Evolutionary conservation across 345 rosid genomes (phyloP), one percentile per base, ranked within the genome.

Genomic region (Pugionium dolabratum): DNA sequence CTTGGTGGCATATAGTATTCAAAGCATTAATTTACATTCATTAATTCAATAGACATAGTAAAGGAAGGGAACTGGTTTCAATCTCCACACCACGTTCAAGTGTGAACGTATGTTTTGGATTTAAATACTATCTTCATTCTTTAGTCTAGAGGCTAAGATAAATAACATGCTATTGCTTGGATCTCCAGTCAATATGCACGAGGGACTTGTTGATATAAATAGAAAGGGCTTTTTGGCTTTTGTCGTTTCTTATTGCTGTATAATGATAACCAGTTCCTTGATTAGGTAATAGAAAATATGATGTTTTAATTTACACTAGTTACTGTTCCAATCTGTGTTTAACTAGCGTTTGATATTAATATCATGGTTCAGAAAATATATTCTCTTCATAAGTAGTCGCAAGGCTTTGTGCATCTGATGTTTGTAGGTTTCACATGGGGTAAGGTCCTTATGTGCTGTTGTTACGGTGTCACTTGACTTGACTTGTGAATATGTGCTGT

Each of bases 321-420:
- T 27, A 33, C 36, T 34, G 25, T 59, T 35, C 45, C 25, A 53
- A 3, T 30, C 67, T 30, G 48, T 64, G 59, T 33, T 51, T 41
- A 8, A 27, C 35, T 66, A 66, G 53, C 48, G 33, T 50, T 50
- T 59, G 9, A 6, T 53, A 34, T 40, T 28, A 7, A n/a, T 28
- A 11, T 18, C 18, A 44, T 29, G 60, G 62, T 54, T 8, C 1
- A 26, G 27, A 29, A 59, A 28, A 29, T 44, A 60, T 53, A 9
- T 70, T 70, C 9, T 29, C 34, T 61, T 53, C 41, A 53, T 44
- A 36, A 51, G 31, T 61, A 61, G 41, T 53, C 33, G 54, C 41
- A 42, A 52, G 10, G 55, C 33, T 43, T 52, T 70, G 67, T 29
- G 18, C 33, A 29, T 70, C 49, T 44, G 31, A 54, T 62, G 62